A percentile compares a stretch with the other conserved stretches of the same genome.
Conservation (phyloP, 495 filamentous ascomycete genomes). For the Parathielavia hyrcaniae region DNA sequence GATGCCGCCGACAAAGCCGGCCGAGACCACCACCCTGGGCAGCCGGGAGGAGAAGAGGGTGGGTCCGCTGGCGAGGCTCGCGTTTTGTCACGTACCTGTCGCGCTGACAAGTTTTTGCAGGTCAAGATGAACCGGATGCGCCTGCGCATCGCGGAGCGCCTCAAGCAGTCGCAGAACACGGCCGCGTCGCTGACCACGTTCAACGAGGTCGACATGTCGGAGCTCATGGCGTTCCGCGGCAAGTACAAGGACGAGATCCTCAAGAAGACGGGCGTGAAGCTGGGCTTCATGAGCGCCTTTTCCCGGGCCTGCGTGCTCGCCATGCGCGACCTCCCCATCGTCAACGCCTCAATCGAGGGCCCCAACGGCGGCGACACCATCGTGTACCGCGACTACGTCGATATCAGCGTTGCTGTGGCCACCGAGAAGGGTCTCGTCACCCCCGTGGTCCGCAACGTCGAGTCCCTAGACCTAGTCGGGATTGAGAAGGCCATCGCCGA, state of each 20-base stretch:
- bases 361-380: conserved; percentile 94
- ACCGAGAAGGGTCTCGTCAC: conserved; percentile 97
- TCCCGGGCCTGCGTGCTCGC: conserved; percentile 84
- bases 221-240: conserved; percentile 93
- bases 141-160: conserved; percentile 88
- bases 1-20: conserved; percentile 44
- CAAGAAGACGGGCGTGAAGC: conserved; percentile 94
- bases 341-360: conserved; percentile 96
- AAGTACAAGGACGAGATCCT: conserved; percentile 92
- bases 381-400: conserved; percentile 95
- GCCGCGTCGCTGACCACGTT: conserved; percentile 96
- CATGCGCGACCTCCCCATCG: conserved; percentile 90
- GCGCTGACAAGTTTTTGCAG: conserved; percentile 39
- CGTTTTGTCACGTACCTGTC: not conserved
- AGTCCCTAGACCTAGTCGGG: conserved; percentile 75
- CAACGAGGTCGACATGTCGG: conserved; percentile 99
- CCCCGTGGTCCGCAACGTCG: conserved; percentile 89
- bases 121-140: conserved; percentile 99
- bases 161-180: conserved; percentile 99
- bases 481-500: conserved; percentile 93
- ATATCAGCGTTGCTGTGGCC: conserved; percentile 94
- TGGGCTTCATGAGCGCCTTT: conserved; percentile 98
- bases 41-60: conserved; percentile 86
- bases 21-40: conserved; percentile 50
- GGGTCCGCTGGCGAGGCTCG: conserved; percentile 27